These are phyloP conservation scores for Puccinia novopanici DNA, from an alignment of 1,284 basidiomycete genomes.

Conservation along the genomic window DNA sequence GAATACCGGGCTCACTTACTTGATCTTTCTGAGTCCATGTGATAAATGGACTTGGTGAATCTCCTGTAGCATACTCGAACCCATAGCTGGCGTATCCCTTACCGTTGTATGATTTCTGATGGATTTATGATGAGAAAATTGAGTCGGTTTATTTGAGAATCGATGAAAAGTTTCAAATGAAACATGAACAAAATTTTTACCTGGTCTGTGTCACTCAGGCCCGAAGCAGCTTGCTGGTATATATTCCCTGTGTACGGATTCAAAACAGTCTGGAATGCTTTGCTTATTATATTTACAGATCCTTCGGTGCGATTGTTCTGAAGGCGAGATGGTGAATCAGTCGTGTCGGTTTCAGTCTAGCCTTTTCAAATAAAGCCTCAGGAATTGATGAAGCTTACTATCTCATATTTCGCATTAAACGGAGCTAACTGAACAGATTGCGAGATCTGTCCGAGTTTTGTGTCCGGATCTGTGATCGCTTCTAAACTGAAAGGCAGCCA, in stretches of 20 bases:
- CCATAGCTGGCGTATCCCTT: constrained; percentile 67
- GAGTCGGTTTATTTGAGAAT: constrained; percentile 34
- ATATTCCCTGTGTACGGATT: constrained; percentile 57
- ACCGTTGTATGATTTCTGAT: constrained; percentile 59
- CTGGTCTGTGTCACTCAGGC: constrained; percentile 55
- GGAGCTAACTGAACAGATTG: constrained; percentile 59
- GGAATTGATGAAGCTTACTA: constrained; percentile 52
- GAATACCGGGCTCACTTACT: constrained; percentile 53
- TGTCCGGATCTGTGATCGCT: constrained; percentile 54
- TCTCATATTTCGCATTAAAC: constrained; percentile 57
- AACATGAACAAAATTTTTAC: constrained; percentile 6
- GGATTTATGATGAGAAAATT: not conserved
- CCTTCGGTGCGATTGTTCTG: constrained; percentile 46
- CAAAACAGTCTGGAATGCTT: constrained; percentile 51
- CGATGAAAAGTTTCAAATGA: not conserved
- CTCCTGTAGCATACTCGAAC: constrained; percentile 63
- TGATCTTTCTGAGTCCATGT: constrained; percentile 50
- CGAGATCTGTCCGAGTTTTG: constrained; percentile 56
- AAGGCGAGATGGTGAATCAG: constrained; percentile 52
- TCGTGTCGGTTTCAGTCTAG: constrained; percentile 53
- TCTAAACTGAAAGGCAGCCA: constrained; percentile 52
- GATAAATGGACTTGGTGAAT: constrained; percentile 32
- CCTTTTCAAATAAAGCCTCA: not conserved
- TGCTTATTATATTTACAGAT: constrained; percentile 46
- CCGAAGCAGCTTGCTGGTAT: constrained; percentile 58